Evolutionary conservation across 2,329 filamentous ascomycete species (phyloP), one percentile per base, ranked within the genome.

Genomic region (Penicillium corylophilum): DNA sequence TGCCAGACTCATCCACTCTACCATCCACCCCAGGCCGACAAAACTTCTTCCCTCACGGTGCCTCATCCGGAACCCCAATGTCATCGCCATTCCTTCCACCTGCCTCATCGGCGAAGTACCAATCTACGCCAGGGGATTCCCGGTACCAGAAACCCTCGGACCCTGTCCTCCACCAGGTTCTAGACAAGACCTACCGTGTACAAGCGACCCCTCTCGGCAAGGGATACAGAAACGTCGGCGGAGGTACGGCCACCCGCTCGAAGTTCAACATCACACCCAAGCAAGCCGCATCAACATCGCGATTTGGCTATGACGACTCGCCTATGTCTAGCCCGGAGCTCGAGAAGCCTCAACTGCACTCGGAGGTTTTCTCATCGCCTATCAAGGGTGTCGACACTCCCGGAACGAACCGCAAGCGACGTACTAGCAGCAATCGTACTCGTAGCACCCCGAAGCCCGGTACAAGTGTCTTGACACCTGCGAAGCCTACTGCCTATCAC

Each of bases 171-270:
- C 93, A 97, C 70, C 89, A 88, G 52, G 80, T 97, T n/a, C 83
- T 95, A 5, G 92, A 97, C 77, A 96, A 95, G 74, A 96, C 89
- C 51, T 99, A 95, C 76, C 89, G 93, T 28, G 81, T 99, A 22
- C 90, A 95, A 71, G 90, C 93, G 5, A 99, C 94, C 9, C 94
- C 94, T 0, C 86, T 94, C 60, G 87, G 85, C 9, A 76, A 74
- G 36, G 74, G 77, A 44, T 65, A 57, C 39, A 52, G 46, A 31
- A 57, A 61, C 39, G 40, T 50, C 4, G 53, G 47, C 51, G 51
- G 56, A 20, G 48, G 60, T 33, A 46, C 60, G 20, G 49, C 63
- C 59, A 44, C 64, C 50, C 55, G 65, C 36, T 61, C 69, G 53
- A 69, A 68, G 51, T 69, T 68, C 62, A 62, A 56, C 20, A 53